Conservation (phyloP, 2,329 filamentous ascomycete genomes). For the Alternaria brassicae region DNA sequence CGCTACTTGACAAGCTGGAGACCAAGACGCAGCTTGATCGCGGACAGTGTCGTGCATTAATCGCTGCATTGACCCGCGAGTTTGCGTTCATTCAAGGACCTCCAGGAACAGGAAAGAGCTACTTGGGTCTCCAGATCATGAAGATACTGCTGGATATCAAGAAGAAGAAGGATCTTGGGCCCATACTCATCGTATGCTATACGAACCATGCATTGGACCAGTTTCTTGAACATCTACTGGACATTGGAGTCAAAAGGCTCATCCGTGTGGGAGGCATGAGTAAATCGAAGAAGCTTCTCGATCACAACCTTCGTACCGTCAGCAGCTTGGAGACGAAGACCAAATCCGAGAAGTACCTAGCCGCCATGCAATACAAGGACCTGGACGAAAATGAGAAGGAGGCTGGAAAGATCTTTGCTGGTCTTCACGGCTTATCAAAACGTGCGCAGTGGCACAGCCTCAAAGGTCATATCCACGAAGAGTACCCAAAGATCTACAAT, state of each 20-base stretch:
- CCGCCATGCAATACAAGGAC: conserved; percentile 18
- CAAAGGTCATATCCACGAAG: conserved; percentile 15
- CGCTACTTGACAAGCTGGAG: conserved; percentile 23
- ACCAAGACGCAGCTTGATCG: conserved; percentile 55
- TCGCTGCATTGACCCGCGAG: conserved; percentile 60
- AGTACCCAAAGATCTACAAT: conserved; percentile 23
- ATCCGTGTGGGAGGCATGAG: conserved; percentile 68
- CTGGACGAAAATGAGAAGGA: conserved; percentile 19
- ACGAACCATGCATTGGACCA: conserved; percentile 65
- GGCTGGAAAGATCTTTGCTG: conserved; percentile 12
- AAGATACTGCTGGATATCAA: conserved; percentile 60
- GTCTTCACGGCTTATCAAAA: conserved; percentile 16
- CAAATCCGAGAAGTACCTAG: conserved; percentile 21
- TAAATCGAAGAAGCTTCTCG: conserved; percentile 61
- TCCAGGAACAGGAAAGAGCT: conserved; percentile 74
- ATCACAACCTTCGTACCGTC: conserved; percentile 57
- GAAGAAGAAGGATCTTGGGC: conserved; percentile 48
- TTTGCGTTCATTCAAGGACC: conserved; percentile 73
- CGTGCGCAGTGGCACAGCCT: conserved; percentile 29
- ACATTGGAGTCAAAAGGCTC: conserved; percentile 58
- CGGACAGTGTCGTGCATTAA: conserved; percentile 59
- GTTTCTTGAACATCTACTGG: conserved; percentile 66
- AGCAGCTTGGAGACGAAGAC: conserved; percentile 28
- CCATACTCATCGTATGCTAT: conserved; percentile 56
- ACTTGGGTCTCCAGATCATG: conserved; percentile 66